Evolutionary conservation across 257 asterid genomes (phyloP).

Genomic region (Solanum pimpinellifolium): DNA sequence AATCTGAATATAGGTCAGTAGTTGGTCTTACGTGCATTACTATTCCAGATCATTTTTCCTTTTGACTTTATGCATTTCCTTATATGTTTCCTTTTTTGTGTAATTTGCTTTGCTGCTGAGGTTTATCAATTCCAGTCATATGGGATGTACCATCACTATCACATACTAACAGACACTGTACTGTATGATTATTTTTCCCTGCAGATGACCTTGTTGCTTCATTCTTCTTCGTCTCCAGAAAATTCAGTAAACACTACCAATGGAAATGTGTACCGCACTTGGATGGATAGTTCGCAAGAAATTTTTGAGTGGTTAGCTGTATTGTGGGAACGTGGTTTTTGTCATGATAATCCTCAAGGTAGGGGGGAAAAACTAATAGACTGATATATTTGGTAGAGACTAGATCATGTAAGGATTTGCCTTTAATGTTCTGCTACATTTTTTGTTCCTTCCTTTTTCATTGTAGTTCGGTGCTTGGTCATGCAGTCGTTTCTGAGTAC

Average conservation of each 20-base stretch:
- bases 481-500: conserved; percentile 77
- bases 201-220: conserved; percentile 71
- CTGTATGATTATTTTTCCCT: conserved; percentile 3
- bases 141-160: background rate
- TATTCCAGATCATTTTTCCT: background rate
- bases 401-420: background rate
- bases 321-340: conserved; percentile 90
- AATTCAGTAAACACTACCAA: conserved; percentile 15
- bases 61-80: background rate
- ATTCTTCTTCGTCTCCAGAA: conserved; percentile 30
- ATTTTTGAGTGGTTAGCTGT: conserved; percentile 68
- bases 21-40: background rate
- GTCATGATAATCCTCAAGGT: conserved; percentile 96
- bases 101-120: background rate
- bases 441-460: background rate
- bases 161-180: background rate
- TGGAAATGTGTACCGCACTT: conserved; percentile 24
- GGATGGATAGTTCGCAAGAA: conserved; percentile 52
- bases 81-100: background rate
- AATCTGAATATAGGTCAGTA: background rate
- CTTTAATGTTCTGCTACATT: background rate
- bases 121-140: background rate
- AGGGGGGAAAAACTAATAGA: background rate
- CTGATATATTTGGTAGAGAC: background rate
- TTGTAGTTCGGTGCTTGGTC: conserved; percentile 75